Conservation (phyloP, 805 yeast genomes). For the Kuraishia floccosa region DNA sequence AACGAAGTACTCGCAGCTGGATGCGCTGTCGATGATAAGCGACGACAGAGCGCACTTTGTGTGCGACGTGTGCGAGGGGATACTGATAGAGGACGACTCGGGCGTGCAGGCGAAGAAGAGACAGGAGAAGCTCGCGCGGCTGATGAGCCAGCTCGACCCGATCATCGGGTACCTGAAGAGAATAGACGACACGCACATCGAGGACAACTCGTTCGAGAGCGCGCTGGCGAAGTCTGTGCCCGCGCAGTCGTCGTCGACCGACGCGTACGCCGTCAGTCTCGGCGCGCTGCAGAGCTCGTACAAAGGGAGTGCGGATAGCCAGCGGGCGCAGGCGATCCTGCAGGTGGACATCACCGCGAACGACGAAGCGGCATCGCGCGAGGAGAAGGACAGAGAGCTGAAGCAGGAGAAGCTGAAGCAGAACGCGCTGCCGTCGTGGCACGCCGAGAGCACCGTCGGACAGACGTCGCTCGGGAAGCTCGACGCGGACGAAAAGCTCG, state of each 20-base stretch:
- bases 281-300: slow-evolving; percentile 23
- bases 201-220: slow-evolving; percentile 83
- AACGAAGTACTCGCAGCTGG: slow-evolving; percentile 72
- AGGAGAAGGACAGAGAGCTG: slow-evolving; percentile 52
- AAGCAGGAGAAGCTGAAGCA: slow-evolving; percentile 69
- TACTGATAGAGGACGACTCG: slow-evolving; percentile 78
- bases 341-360: slow-evolving; percentile 85
- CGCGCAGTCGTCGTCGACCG: slow-evolving; percentile 58
- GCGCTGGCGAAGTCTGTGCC: slow-evolving; percentile 79
- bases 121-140: slow-evolving; percentile 68
- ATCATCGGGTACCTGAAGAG: slow-evolving; percentile 73
- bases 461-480: slow-evolving; percentile 42
- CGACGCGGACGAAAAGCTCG: slow-evolving; percentile 20
- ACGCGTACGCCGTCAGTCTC: slow-evolving; percentile 57
- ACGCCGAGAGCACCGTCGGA: slow-evolving; percentile 83
- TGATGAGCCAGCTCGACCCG: slow-evolving; percentile 88
- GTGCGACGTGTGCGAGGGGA: slow-evolving; percentile 75
- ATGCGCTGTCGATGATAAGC: slow-evolving; percentile 73
- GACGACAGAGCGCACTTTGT: slow-evolving; percentile 73
- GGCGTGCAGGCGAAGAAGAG: slow-evolving; percentile 71
- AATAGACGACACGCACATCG: slow-evolving; percentile 68
- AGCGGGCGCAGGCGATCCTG: slow-evolving; percentile 66
- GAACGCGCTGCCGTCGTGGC: slow-evolving; percentile 97
- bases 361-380: slow-evolving; percentile 65
- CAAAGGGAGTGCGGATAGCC: slow-evolving; percentile 2